A percentile compares a stretch with the other conserved stretches of the same genome.
Conservation (phyloP, 805 yeast species). For the Saccharomycopsis sp. region DNA sequence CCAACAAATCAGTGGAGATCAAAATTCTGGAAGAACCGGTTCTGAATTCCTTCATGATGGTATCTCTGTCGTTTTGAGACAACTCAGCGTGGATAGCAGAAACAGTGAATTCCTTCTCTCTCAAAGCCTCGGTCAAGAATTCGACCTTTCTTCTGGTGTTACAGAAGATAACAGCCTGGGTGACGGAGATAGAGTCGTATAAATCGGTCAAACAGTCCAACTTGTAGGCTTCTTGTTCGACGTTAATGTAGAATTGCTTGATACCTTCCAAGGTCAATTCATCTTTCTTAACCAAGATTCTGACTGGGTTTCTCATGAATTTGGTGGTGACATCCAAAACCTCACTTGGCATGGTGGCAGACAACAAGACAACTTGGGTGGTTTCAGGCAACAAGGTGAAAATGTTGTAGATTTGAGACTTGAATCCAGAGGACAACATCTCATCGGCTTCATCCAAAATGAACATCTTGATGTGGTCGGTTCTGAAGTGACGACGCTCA, state of each 20-base stretch:
- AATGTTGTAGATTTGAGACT: constrained; percentile 91
- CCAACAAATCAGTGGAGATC: constrained; percentile 92
- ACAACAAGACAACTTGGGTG: constrained; percentile 89
- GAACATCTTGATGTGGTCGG: constrained; percentile 85
- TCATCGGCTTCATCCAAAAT: constrained; percentile 98
- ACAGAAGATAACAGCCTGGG: constrained; percentile 97
- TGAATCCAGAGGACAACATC: constrained; percentile 87
- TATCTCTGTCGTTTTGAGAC: constrained; percentile 89
- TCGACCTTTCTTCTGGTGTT: constrained; percentile 94
- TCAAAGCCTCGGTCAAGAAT: constrained; percentile 69
- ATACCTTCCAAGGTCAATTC: constrained; percentile 95
- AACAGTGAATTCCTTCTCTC: constrained; percentile 79
- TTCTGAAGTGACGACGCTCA: constrained; percentile 76
- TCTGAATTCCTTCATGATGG: constrained; percentile 93
- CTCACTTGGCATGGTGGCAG: constrained; percentile 92
- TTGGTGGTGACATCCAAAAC: constrained; percentile 86
- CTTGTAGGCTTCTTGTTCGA: constrained; percentile 90
- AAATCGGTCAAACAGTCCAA: constrained; percentile 91
- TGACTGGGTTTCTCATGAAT: constrained; percentile 92
- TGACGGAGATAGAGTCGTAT: constrained; percentile 90
- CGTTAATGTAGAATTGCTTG: constrained; percentile 85
- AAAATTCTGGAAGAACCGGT: constrained; percentile 89
- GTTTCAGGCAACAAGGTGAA: constrained; percentile 81
- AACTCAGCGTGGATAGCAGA: constrained; percentile 95
- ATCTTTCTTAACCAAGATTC: constrained; percentile 91